Evolutionary conservation across 192 early-diverging fungal genomes (phyloP).

Genomic region (Dissophora globulifera): DNA sequence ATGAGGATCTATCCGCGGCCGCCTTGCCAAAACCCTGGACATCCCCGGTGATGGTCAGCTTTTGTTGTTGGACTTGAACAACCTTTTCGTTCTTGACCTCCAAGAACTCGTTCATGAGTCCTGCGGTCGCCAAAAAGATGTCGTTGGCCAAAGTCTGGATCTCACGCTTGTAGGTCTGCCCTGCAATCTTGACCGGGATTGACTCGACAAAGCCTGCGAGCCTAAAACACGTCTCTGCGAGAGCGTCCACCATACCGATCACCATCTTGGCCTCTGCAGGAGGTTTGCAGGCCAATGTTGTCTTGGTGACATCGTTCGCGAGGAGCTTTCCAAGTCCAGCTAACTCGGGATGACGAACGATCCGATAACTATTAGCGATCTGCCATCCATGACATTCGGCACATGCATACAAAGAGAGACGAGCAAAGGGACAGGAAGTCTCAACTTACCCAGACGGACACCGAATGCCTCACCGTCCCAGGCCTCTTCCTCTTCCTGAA

Average conservation of each 20-base stretch:
- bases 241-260: conserved; percentile 40
- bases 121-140: conserved; percentile 46
- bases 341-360: neutral
- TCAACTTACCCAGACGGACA: conserved; percentile 35
- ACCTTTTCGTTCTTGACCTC: conserved; percentile 35
- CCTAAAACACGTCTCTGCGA: conserved; percentile 55
- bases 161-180: conserved; percentile 50
- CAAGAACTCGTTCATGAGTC: conserved; percentile 51
- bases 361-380: too few relatives aligned
- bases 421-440: neutral
- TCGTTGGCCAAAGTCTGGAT: conserved; percentile 37
- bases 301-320: conserved; percentile 48
- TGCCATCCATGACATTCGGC: too few relatives aligned
- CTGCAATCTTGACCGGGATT: conserved; percentile 46
- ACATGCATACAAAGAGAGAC: neutral
- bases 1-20: neutral
- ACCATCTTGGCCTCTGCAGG: conserved; percentile 48
- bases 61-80: conserved; percentile 34
- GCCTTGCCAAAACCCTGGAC: neutral
- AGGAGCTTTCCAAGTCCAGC: conserved; percentile 35
- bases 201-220: conserved; percentile 55
- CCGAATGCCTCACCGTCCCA: conserved; percentile 51
- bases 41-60: neutral
- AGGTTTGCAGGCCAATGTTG: conserved; percentile 54
- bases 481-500: conserved; percentile 16